Evolutionary conservation across 208 protist species (phyloP).

Genomic region (Wallacemonas collosoma): DNA sequence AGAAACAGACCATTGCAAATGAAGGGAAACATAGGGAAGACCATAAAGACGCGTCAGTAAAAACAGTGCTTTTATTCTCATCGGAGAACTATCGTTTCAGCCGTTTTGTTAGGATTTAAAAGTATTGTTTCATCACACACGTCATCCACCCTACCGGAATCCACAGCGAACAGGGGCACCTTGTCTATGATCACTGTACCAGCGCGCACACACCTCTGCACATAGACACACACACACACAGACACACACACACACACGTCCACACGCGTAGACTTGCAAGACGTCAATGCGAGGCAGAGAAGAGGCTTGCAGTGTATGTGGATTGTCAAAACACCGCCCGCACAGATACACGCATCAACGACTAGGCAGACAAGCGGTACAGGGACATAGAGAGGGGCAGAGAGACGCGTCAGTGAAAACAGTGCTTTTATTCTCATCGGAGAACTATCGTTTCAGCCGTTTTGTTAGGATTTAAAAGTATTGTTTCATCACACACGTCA

Average conservation of each 20-base stretch:
- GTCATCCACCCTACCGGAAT: neutral
- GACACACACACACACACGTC: slow-evolving; percentile 4
- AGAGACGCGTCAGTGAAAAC: slow-evolving; percentile 10
- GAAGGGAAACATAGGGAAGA: neutral
- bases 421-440: slow-evolving; percentile 27
- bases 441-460: slow-evolving; percentile 22
- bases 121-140: slow-evolving; percentile 13
- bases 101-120: slow-evolving; percentile 23
- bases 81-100: slow-evolving; percentile 10
- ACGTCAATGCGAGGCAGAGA: neutral
- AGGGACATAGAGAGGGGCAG: neutral
- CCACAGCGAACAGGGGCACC: neutral
- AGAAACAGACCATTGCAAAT: neutral
- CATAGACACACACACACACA: neutral
- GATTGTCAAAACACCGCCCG: too few species aligned
- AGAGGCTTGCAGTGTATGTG: neutral
- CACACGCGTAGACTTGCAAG: neutral
- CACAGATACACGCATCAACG: too few species aligned
- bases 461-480: slow-evolving; percentile 27
- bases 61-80: slow-evolving; percentile 14
- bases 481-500: slow-evolving; percentile 13
- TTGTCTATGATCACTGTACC: neutral
- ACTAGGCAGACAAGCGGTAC: too few species aligned
- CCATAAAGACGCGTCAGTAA: neutral
- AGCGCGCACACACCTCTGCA: too few species aligned